Percentiles rank a stretch among this genome's conserved stretches.
These are phyloP conservation scores for Vaccinium vitisidaea DNA, from an alignment of 148 eudicot genomes.

Conservation along the genomic window DNA sequence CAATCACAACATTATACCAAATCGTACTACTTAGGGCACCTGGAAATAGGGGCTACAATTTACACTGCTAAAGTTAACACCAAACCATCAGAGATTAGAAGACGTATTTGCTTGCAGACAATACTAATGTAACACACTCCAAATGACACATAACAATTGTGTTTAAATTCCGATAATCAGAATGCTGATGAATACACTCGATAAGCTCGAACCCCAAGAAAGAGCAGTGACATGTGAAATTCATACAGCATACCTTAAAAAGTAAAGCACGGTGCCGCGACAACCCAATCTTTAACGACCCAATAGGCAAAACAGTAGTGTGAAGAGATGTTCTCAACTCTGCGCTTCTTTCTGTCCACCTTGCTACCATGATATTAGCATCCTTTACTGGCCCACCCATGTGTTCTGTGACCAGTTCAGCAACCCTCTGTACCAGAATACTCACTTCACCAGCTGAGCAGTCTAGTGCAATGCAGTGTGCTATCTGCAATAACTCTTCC, in stretches of 20 bases:
- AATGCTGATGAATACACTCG: not conserved
- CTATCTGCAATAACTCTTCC: conserved; percentile 88
- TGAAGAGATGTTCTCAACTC: conserved; percentile 83
- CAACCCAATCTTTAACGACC: conserved; percentile 81
- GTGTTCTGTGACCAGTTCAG: conserved; percentile 89
- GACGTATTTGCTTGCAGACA: not conserved
- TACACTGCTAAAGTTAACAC: not conserved
- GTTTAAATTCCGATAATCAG: conserved; percentile 3
- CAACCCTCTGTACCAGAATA: conserved; percentile 69
- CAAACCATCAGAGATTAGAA: not conserved
- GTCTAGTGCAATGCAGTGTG: conserved; percentile 76
- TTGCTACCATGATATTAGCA: conserved; percentile 64
- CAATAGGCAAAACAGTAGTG: conserved; percentile 83
- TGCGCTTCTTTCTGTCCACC: conserved; percentile 82
- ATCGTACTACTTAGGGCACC: not conserved
- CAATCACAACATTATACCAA: not conserved
- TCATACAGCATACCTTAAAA: conserved; percentile 67
- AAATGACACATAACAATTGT: not conserved
- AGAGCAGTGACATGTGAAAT: conserved; percentile 13
- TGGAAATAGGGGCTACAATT: not conserved
- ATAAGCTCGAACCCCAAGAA: not conserved
- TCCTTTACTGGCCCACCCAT: conserved; percentile 95
- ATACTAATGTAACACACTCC: not conserved
- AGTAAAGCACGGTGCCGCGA: conserved; percentile 96
- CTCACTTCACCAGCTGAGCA: conserved; percentile 57